Base-by-base conservation (phyloP, 441 rosid species). In the Oxalis stricta region DNA sequence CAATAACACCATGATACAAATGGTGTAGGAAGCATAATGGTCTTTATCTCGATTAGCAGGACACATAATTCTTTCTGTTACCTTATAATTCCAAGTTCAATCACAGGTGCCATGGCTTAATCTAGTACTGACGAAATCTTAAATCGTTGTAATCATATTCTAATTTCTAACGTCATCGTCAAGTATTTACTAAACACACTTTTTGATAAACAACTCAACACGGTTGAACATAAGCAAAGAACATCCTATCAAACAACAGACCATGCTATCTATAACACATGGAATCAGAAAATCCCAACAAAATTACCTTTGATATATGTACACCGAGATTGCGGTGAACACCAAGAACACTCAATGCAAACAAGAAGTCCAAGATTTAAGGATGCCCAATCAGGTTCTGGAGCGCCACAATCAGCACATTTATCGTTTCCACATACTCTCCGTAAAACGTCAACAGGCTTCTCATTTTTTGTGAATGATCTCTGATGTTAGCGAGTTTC, bases 301-400 rank as follows among this genome's bases (percentile, higher is more conserved):
- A 35, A 29, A 49, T 63, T 69, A 81, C 99, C 95, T 93, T 93
- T 19, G 99, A 93, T 57, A 93, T 75, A 56, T 93, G 97, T 33
- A 88, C 99, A 50, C 96, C 97, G 52, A 93, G 99, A 61, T 93
- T 93, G 28, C 96, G 91, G 51, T 93, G 99, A 75, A 93, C 94
- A 53, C 97, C 97, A 44, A n/a, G 99, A 93, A 69, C 99, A 93
- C 50, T 84, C 94, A 0, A 88, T 93, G 71, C 99, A 93, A 71
- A 93, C 84, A 60, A 84, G 99, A 70, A 88, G 81, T 15, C 99
- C 97, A 7, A 88, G 75, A 63, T 93, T 88, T 55, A 93, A 69
- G 52, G 99, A 93, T 20, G 99, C 97, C 99, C 99, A 93, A 66
- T 93, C 95, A 40, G 97, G 99, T 70, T 93, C 99, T 40, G 79